Evolutionary conservation across 108 stramenopile species (phyloP), one percentile per base, ranked within the genome.

Genomic region (Skeletonema tropicum): DNA sequence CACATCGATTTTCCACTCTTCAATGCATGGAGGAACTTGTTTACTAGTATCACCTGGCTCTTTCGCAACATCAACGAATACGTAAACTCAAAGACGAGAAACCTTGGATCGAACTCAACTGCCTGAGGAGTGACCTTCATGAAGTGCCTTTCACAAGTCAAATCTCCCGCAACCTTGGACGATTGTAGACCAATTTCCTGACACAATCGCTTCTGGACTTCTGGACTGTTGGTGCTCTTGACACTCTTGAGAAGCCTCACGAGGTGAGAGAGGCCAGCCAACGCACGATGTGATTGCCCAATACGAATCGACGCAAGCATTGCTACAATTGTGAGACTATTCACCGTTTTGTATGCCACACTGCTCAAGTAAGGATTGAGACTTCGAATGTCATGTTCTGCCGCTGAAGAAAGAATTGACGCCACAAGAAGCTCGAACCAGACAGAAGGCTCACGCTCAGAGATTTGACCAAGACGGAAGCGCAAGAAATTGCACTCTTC

Each of bases 41-140:
- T 91, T 25, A 99, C 97, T 39, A 99, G 87, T 48, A 89, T 92
- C 29, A 99, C 97, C 86, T 99, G 99, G 29, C 96, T 90, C 70
- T 97, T 92, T 39, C 98, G 92, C 68, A 99, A 83, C 86, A 99
- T 86, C 36, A 99, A 64, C 12, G 93, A 94, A 72, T 97, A 95
- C 15, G 96, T 94, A 85, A 98, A 99, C 85, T 96, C 99, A 82
- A 99, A 98, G 14, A 99, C 96, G 68, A 99, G 86, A 71, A 95
- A 98, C 42, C 98, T 79, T 13, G 99, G 98, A 73, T 99, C 98
- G 60, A 98, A 94, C 52, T 89, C 88, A 14, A 96, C 88, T 46
- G 83, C 84, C 42, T 87, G 88, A 36, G 91, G 84, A 29, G 87
- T 86, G 2, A 86, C 66, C 48, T 84, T 90, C 92, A 96, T 92